Evolutionary conservation across 176 grass and related monocot genomes (phyloP).

Genomic region (Avena sativa): DNA sequence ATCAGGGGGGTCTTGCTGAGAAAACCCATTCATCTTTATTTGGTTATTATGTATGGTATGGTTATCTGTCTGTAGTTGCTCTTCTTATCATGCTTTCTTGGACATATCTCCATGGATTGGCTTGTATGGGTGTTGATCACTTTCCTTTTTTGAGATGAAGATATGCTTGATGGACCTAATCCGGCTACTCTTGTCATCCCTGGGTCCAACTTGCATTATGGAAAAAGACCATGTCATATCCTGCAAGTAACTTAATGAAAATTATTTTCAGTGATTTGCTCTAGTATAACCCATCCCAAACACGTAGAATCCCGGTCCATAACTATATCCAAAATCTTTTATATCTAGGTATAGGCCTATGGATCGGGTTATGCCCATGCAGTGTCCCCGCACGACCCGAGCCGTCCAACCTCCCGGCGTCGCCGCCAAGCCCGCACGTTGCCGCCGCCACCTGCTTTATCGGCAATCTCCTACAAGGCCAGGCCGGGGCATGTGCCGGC

Average conservation of each 20-base stretch:
- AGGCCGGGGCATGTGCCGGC: no score
- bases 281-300: no score
- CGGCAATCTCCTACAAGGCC: no score
- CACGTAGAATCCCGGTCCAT: no score
- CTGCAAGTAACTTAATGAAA: neutral
- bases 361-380: no score
- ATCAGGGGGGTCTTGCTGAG: neutral
- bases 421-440: no score
- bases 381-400: no score
- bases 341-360: no score
- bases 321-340: no score
- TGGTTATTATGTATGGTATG: slow-evolving; percentile 3
- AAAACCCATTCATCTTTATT: neutral
- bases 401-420: no score
- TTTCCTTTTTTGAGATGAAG: slow-evolving; percentile 13
- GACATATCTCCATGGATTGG: neutral
- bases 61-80: neutral
- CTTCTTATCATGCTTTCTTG: neutral
- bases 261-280: no score
- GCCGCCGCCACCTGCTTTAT: no score
- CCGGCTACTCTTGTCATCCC: neutral
- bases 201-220: neutral
- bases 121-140: neutral
- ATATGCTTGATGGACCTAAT: neutral
- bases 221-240: neutral